Evolutionary conservation across 78 protist genomes (phyloP).

Genomic region (Chrysochromulina tobinii): DNA sequence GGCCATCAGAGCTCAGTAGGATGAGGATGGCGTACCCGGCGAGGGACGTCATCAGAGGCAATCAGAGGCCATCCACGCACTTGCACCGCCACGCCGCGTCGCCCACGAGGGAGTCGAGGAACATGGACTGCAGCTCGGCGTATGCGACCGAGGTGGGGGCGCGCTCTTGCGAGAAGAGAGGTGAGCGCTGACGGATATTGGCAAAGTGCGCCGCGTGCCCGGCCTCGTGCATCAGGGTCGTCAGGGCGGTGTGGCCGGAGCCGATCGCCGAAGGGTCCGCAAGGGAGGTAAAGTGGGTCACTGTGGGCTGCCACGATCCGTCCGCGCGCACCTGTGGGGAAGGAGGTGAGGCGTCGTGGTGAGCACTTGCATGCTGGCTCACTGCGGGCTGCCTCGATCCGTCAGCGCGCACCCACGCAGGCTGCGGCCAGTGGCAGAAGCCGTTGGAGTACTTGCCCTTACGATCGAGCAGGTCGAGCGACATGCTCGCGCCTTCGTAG

Average conservation of each 20-base stretch:
- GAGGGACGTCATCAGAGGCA: too few species aligned
- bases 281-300: slow-evolving; percentile 38
- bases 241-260: slow-evolving; percentile 44
- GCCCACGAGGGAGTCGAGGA: slow-evolving; percentile 54
- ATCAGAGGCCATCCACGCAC: too few species aligned
- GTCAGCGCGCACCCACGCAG: slow-evolving; percentile 14
- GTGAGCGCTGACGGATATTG: slow-evolving; percentile 34
- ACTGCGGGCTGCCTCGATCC: slow-evolving; percentile 13
- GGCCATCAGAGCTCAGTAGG: too few species aligned
- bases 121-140: slow-evolving; percentile 63
- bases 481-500: slow-evolving; percentile 32
- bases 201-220: slow-evolving; percentile 67
- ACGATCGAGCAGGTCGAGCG: slow-evolving; percentile 58
- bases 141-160: slow-evolving; percentile 55
- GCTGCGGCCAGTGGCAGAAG: slow-evolving; percentile 63
- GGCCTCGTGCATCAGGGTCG: slow-evolving; percentile 57
- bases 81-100: slow-evolving; percentile 53
- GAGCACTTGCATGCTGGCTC: neutral
- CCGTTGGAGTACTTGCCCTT: slow-evolving; percentile 62
- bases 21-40: too few species aligned
- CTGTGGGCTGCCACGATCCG: slow-evolving; percentile 18
- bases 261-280: slow-evolving; percentile 44
- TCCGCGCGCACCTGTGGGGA: neutral
- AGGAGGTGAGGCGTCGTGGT: too few species aligned
- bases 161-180: slow-evolving; percentile 53